Base-by-base conservation (phyloP, 352 stramenopile genomes). In the Albugo candida region DNA sequence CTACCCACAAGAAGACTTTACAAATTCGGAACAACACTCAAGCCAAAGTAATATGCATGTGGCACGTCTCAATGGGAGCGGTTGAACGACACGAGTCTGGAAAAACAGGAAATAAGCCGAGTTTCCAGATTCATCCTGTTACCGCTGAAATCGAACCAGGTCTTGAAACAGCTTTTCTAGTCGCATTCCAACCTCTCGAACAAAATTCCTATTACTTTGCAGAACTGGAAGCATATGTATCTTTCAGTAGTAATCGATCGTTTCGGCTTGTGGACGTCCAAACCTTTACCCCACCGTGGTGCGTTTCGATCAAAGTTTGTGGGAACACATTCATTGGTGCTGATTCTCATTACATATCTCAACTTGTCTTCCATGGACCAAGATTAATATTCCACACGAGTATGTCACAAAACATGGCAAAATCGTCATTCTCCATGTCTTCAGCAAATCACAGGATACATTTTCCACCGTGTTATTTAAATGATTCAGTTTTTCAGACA, bases 201-300 rank as follows among this genome's bases (percentile, higher is more conserved):
- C 51, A 59, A 31, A 93, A 96, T 56, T 54, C 67, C 13, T 96
- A 95, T 61, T 96, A 86, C 58, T 85, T 91, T 43, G 65, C 66
- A 13, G 83, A 95, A 56, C 61, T 95, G 8, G 87, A 95, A 51
- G 81, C 65, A 17, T 88, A 72, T 47, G 79, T 81, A 35, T 82
- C 77, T 16, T 95, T 95, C 54, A 94, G 95, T 49, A 93, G 82
- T 11, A 95, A 96, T 52, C 70, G 83, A 27, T 95, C 81, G 12
- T 97, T 97, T 50, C 81, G 88, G 6, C 71, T 95, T 21, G 88
- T 97, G 2, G 92, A 95, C 48, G 80, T 94, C 41, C 64, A 83
- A 34, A 93, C 83, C 14, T 87, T 96, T 38, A 86, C 81, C 24
- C 86, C 88, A 13, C 84, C 89, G 16, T 96, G 83, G 84, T 89